These are phyloP conservation scores for Aegilops bicornis DNA, from an alignment of 176 grass and related monocot genomes.

Conservation along the genomic window DNA sequence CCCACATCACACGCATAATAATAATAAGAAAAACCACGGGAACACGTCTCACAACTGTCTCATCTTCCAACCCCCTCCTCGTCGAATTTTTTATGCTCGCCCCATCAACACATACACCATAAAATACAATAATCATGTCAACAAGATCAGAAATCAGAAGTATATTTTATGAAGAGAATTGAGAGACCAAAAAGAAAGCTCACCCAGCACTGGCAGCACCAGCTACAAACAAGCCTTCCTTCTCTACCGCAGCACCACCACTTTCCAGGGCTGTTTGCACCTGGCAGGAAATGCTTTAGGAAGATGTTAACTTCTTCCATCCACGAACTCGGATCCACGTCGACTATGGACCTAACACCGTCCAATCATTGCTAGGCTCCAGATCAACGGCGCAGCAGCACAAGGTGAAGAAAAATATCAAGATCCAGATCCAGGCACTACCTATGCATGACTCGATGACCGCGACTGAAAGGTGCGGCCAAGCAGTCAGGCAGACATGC, in stretches of 20 bases:
- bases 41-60: conserved; percentile 34
- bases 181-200: background rate
- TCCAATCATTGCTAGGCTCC: conserved; percentile 21
- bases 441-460: background rate
- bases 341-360: background rate
- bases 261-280: conserved; percentile 33
- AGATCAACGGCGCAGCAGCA: background rate
- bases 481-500: conserved; percentile 3
- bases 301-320: conserved; percentile 6
- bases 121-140: background rate
- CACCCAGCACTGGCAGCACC: conserved; percentile 5
- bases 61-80: conserved; percentile 27
- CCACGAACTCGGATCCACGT: conserved; percentile 24
- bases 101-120: conserved; percentile 5
- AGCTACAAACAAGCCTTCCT: background rate
- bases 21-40: background rate
- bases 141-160: background rate
- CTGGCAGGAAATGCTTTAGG: background rate
- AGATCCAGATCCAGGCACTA: background rate
- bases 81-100: conserved; percentile 16
- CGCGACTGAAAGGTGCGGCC: conserved; percentile 22
- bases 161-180: background rate
- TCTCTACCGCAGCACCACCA: background rate
- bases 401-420: background rate
- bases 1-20: background rate